Conservation (phyloP, 176 grass and related monocot species). For the Typha latifolia region DNA sequence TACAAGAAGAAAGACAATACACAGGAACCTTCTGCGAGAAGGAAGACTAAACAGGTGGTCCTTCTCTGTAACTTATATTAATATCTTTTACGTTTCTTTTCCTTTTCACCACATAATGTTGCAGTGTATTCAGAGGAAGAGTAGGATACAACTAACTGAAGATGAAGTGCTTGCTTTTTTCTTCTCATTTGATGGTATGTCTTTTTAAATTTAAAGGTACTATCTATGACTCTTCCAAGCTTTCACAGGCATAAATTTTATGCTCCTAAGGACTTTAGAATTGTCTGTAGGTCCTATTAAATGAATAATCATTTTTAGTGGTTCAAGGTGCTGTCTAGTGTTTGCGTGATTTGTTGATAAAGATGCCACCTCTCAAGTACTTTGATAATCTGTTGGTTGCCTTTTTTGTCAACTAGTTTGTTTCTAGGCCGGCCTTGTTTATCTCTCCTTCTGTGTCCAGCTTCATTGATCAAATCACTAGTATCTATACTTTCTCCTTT, state of each 20-base stretch:
- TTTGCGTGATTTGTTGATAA: neutral
- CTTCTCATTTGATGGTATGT: conserved; percentile 86
- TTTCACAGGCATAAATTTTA: conserved; percentile 3
- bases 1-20: conserved; percentile 19
- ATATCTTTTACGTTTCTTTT: conserved; percentile 4
- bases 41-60: conserved; percentile 48
- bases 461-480: neutral
- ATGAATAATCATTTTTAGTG: neutral
- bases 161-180: conserved; percentile 83
- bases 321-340: neutral
- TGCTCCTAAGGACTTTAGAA: neutral
- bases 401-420: neutral
- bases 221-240: neutral
- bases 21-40: conserved; percentile 31
- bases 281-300: neutral
- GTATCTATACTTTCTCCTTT: neutral
- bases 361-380: neutral
- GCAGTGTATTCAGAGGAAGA: conserved; percentile 48
- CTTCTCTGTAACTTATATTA: conserved; percentile 5
- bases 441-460: neutral
- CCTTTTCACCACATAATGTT: conserved; percentile 4
- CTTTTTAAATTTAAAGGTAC: neutral
- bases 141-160: conserved; percentile 69
- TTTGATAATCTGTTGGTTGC: neutral
- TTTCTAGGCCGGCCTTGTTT: neutral